Conservation (phyloP, 2,329 filamentous ascomycete species). For the Colletotrichum australisinense region DNA sequence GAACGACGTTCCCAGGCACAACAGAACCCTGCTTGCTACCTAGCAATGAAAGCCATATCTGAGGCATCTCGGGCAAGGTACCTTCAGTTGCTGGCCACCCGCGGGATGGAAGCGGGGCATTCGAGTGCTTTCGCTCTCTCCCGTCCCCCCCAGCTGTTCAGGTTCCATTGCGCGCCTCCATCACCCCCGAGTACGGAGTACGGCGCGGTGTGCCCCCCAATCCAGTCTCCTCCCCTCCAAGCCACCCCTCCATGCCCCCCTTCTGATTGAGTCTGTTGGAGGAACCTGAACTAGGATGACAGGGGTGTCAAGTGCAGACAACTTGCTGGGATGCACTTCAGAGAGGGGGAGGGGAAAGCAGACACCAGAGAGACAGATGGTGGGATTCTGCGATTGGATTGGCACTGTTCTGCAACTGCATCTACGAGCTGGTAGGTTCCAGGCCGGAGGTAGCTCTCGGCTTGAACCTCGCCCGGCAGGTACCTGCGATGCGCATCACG, state of each 20-base stretch:
- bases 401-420: conserved; percentile 5
- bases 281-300: conserved; percentile 14
- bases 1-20: background rate
- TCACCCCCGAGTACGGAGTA: conserved; percentile 21
- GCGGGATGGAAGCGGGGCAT: conserved; percentile 16
- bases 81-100: conserved; percentile 8
- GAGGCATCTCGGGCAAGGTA: background rate
- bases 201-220: conserved; percentile 24
- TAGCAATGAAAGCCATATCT: background rate
- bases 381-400: conserved; percentile 8
- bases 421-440: conserved; percentile 15
- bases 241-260: conserved; percentile 31
- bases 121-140: conserved; percentile 13
- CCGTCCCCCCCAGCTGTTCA: background rate
- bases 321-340: background rate
- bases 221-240: conserved; percentile 12
- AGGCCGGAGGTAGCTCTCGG: conserved; percentile 2
- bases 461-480: background rate
- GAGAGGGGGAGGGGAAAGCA: conserved; percentile 10
- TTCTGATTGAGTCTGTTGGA: conserved; percentile 26
- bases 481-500: conserved; percentile 19
- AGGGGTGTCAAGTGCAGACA: conserved; percentile 13
- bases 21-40: background rate
- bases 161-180: background rate
- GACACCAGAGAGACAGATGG: background rate